These are phyloP conservation scores for Glycine soja DNA, from an alignment of 306 rosid species.

Conservation along the genomic window DNA sequence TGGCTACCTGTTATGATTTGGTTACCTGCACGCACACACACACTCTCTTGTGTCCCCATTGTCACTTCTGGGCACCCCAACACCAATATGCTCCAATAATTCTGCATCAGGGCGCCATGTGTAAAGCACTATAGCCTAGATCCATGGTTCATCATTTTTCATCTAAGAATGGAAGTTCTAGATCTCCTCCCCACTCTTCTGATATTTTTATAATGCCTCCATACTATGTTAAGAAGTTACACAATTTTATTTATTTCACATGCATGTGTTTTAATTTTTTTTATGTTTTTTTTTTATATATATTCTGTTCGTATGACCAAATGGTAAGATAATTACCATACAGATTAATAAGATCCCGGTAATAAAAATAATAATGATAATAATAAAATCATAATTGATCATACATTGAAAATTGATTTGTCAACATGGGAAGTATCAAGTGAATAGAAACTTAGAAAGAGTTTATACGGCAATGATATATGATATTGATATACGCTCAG, in stretches of 20 bases:
- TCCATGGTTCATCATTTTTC: conserved; percentile 4
- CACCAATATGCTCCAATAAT: not conserved
- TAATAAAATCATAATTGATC: not conserved
- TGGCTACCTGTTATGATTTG: conserved; percentile 31
- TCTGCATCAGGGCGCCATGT: conserved; percentile 41
- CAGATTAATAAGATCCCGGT: no score
- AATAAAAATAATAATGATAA: not conserved
- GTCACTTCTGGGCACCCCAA: not conserved
- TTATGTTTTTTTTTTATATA: no score
- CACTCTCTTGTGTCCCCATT: not conserved
- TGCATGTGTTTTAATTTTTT: no score
- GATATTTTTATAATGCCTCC: not conserved
- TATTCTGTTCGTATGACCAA: no score
- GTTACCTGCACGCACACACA: not conserved
- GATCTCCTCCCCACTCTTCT: not conserved
- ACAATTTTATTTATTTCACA: no score
- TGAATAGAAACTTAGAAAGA: no score
- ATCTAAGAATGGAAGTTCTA: conserved; percentile 38
- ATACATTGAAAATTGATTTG: not conserved
- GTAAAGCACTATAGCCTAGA: conserved; percentile 38
- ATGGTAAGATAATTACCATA: no score
- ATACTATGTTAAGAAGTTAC: not conserved
- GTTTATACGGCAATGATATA: not conserved
- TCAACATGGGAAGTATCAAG: conserved; percentile 6
- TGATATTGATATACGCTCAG: not conserved